These are phyloP conservation scores for Truncatella angustata DNA, from an alignment of 2,329 filamentous ascomycete genomes.

Conservation along the genomic window DNA sequence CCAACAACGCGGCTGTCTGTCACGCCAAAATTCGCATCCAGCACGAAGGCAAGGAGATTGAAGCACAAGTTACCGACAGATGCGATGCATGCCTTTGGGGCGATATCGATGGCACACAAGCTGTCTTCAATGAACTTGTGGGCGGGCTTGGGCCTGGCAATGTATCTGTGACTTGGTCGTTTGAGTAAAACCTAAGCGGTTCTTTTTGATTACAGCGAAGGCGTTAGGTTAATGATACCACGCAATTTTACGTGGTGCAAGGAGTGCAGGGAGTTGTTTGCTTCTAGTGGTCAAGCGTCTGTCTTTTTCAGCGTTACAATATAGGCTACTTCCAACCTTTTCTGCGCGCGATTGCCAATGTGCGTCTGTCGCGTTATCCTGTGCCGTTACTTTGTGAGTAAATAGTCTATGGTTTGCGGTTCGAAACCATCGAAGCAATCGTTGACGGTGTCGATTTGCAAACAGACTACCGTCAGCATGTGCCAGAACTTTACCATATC, in stretches of 20 bases:
- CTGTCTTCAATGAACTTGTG: slow-evolving; percentile 3
- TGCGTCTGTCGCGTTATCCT: too few relatives aligned
- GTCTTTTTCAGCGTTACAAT: too few relatives aligned
- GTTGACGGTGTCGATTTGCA: too few relatives aligned
- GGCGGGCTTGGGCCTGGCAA: background rate
- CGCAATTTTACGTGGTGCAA: background rate
- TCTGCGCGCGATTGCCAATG: too few relatives aligned
- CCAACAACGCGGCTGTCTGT: background rate
- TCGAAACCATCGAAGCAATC: too few relatives aligned
- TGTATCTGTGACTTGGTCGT: background rate
- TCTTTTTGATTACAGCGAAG: background rate
- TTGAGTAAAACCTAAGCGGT: background rate
- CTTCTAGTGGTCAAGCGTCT: background rate
- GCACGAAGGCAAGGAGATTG: background rate
- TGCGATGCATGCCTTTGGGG: background rate
- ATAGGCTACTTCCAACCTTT: too few relatives aligned
- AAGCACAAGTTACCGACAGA: background rate
- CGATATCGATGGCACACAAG: slow-evolving; percentile 3
- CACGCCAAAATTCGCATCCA: background rate
- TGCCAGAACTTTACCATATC: too few relatives aligned
- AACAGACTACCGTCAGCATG: too few relatives aligned
- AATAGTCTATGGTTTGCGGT: too few relatives aligned
- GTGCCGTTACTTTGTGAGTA: too few relatives aligned
- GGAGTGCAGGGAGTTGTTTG: background rate
- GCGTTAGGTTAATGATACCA: background rate